Evolutionary conservation across 2,329 filamentous ascomycete species (phyloP).

Genomic region (Cladophialophora immunda): DNA sequence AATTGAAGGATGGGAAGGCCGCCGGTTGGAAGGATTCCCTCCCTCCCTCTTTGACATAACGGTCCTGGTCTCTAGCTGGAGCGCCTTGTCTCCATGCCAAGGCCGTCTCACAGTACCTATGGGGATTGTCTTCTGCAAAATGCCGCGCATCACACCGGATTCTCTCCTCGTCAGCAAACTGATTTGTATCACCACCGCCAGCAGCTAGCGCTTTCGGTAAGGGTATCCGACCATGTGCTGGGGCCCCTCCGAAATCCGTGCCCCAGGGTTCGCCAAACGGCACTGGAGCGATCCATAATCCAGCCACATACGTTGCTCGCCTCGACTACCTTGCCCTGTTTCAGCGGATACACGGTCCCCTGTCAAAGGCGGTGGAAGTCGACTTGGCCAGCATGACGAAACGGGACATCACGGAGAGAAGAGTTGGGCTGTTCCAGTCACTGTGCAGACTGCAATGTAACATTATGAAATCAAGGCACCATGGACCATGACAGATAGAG

Average conservation of each 20-base stretch:
- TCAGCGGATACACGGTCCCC: not conserved
- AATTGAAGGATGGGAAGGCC: not conserved
- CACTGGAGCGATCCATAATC: slow-evolving; percentile 16
- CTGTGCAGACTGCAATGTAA: slow-evolving; percentile 22
- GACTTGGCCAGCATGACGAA: slow-evolving; percentile 6
- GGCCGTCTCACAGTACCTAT: slow-evolving; percentile 7
- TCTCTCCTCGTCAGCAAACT: slow-evolving; percentile 15
- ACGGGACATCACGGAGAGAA: slow-evolving; percentile 4
- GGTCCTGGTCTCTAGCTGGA: slow-evolving; percentile 14
- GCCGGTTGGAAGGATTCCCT: slow-evolving; percentile 15
- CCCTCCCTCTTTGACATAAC: slow-evolving; percentile 2
- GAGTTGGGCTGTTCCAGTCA: not conserved
- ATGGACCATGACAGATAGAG: slow-evolving; percentile 7
- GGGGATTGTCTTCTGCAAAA: not conserved
- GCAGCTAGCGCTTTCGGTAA: slow-evolving; percentile 29
- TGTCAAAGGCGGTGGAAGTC: slow-evolving; percentile 7
- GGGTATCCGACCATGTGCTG: slow-evolving; percentile 23
- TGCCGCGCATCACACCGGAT: slow-evolving; percentile 8
- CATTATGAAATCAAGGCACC: slow-evolving; percentile 1
- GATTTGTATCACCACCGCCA: slow-evolving; percentile 17
- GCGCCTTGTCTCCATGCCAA: slow-evolving; percentile 26
- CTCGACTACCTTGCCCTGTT: not conserved
- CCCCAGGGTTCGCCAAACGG: slow-evolving; percentile 13
- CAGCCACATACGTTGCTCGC: slow-evolving; percentile 17
- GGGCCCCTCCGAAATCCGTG: slow-evolving; percentile 17